Percentiles rank a stretch among this genome's conserved stretches.
These are phyloP conservation scores for Nepenthes mirabilis DNA, from an alignment of 148 eudicot genomes.

Conservation along the genomic window DNA sequence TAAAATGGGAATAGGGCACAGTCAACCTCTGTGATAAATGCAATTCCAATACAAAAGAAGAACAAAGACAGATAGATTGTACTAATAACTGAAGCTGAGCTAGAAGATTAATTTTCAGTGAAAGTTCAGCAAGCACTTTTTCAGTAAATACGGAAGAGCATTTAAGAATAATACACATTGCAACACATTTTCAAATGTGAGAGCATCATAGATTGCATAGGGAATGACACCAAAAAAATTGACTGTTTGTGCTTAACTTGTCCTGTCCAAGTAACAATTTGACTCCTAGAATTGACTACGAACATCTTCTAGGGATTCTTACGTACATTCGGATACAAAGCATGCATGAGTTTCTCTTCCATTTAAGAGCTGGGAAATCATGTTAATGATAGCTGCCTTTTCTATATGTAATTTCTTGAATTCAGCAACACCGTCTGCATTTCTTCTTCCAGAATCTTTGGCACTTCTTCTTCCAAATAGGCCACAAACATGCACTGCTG, in stretches of 20 bases:
- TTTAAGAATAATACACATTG: no score
- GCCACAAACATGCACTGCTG: constrained; percentile 39
- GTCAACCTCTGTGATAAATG: no score
- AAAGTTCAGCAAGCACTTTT: no score
- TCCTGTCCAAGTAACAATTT: constrained; percentile 25
- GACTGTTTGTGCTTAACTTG: constrained; percentile 7
- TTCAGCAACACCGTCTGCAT: constrained; percentile 14
- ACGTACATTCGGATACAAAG: constrained; percentile 28
- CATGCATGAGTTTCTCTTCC: constrained; percentile 13
- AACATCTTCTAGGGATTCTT: constrained; percentile 43
- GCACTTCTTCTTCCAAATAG: constrained; percentile 41
- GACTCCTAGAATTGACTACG: constrained; percentile 32
- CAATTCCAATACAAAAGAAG: no score
- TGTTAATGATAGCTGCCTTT: constrained; percentile 26
- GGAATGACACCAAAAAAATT: constrained; percentile 16
- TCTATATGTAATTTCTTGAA: constrained; percentile 22
- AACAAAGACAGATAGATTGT: no score
- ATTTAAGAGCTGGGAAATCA: constrained; percentile 22
- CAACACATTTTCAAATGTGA: no score
- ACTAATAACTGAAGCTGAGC: no score
- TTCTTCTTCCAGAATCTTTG: constrained; percentile 52
- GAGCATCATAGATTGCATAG: constrained; percentile 10
- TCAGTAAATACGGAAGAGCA: no score
- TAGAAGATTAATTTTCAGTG: no score
- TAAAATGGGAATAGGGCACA: no score